Base-by-base conservation (phyloP, 768 basidiomycete species). In the Polyporus arcularius region DNA sequence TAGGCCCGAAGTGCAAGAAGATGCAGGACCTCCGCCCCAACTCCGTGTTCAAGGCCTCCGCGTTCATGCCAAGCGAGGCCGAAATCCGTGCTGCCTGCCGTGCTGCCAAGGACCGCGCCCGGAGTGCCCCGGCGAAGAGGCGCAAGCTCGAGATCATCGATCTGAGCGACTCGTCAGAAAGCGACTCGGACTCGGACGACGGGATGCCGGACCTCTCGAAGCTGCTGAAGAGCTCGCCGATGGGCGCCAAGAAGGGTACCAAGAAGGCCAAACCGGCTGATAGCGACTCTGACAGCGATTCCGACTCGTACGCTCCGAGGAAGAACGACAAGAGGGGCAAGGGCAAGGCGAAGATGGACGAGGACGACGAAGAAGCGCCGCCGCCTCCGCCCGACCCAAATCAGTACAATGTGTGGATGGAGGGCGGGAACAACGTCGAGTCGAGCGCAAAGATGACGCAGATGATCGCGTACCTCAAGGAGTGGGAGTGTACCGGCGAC, bases 1-100 rank as follows among this genome's bases (percentile, higher is more conserved):
- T 58, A 87, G 86, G 89, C 70, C 87, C 87, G 8, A 83, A 77
- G 1, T 94, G 92, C 74, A 84, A 85, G 68, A 80, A 80, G 66
- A 85, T 86, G 78, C 80, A 82, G 55, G 84, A 89, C 61, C 75
- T 84, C 16, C 73, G 74, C 8, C 72, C 76, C 9, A 72, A 73
- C 30, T 80, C 79, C 55, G 73, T 87, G 31, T 94, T 89, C 80
- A 78, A 78, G 47, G 78, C 85, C 1, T 71, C 74, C 2, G 89
- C 89, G 0, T 94, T 94, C 67, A 83, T 88, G 66, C 89, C 91
- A 0, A 78, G 83, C 0, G 79, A 80, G 3, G 81, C 85, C 40
- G 87, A 90, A 57, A 66, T 90, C 9, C 71, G 71, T 14, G 68
- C 74, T 4, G 75, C 80, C 18, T 71, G 73, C 15, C 76, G 75